Conservation (phyloP, 169 alveolate species). For the Plasmodium fragile region DNA sequence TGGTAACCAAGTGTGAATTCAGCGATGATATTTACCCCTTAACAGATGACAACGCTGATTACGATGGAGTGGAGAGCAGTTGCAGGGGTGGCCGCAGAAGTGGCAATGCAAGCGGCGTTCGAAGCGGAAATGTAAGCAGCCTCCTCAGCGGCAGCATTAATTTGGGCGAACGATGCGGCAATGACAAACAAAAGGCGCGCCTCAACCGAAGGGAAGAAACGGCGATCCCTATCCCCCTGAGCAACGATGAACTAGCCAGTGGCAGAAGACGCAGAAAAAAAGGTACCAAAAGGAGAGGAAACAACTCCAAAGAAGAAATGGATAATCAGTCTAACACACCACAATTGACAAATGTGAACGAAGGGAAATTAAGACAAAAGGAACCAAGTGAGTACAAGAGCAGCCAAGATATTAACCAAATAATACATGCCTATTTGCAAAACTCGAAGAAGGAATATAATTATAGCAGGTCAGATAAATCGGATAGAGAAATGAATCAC, state of each 20-base stretch:
- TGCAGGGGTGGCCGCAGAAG: neutral
- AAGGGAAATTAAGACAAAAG: neutral
- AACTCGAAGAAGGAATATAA: constrained; percentile 34
- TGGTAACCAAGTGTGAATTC: constrained; percentile 1
- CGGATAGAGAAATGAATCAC: neutral
- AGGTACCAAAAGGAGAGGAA: neutral
- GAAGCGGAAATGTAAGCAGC: neutral
- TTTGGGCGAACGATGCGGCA: neutral
- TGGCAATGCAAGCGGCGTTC: neutral
- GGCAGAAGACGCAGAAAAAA: neutral
- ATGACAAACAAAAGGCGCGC: neutral
- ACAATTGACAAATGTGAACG: neutral
- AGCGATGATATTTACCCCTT: constrained; percentile 11
- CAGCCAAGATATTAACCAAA: constrained; percentile 9
- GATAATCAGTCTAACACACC: neutral
- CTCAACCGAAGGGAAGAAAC: neutral
- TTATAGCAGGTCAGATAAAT: neutral
- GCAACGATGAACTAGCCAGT: neutral
- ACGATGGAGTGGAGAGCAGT: neutral
- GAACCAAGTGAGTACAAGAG: constrained; percentile 6
- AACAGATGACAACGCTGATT: constrained; percentile 43
- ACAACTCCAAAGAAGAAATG: neutral
- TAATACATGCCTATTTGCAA: constrained; percentile 25
- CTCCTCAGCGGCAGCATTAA: neutral
- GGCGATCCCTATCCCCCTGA: neutral